Base-by-base conservation (phyloP, 75 land plant species). In the Pinus taeda region DNA sequence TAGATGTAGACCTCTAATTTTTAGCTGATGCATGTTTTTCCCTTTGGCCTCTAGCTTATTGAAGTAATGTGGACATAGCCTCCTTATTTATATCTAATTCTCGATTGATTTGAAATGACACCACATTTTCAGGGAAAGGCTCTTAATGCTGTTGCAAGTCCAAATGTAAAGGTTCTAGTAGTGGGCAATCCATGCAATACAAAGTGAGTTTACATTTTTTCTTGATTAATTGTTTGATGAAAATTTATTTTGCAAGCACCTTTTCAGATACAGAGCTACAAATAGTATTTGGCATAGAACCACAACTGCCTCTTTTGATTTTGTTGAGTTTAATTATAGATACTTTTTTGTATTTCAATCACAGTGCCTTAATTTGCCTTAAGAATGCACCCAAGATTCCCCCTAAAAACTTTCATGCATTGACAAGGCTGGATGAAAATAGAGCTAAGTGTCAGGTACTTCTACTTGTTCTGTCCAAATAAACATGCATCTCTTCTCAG, bases 151-250 rank as follows among this genome's bases (percentile, higher is more conserved):
- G 95, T 94, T 20, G 99, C 99, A 64, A 92, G 93, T 66, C 87
- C 77, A 15, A 92, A 96, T 85, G 99, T 94, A 56, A 96, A 96
- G 82, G 97, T 94, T 26, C 74, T 96, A 37, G 95, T 96, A 2
- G 99, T 96, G 24, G 99, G 99, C 22, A 96, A 96, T 70, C 99
- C 99, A 57, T 96, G 99, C 88, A 96, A 96, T 74, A 96, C 99
- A 63, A 96, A 96, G 97, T 94, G 81, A 76, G 85, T 30, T 49
- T 18, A 82, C n/a, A 8, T 57, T 6, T 42, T 7, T n/a, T 74
- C 60, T 24, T 21, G n/a, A 69, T 57, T 77, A 29, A 20, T 14
- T 18, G 55, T 21, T 76, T 29, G 36, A 57, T 60, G 45, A 15
- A 15, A 69, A 37, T 7, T 76, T 57, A 29, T 71, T 3, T 59